Percentiles rank a stretch among this genome's conserved stretches.
These are phyloP conservation scores for Meripilus lineatus DNA, from an alignment of 1,284 basidiomycete genomes.

Conservation along the genomic window DNA sequence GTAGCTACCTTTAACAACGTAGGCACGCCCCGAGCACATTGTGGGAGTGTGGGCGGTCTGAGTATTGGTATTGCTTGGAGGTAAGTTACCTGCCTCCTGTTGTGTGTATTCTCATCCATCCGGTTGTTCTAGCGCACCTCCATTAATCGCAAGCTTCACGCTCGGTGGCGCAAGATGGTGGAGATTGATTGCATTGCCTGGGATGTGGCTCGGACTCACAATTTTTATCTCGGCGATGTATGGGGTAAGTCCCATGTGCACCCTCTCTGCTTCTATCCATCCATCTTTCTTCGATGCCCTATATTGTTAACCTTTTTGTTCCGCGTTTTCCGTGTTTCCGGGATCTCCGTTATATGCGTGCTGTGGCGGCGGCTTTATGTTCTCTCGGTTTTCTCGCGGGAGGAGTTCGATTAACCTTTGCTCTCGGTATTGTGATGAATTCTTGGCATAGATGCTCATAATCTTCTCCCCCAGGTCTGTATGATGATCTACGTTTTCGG, in stretches of 20 bases:
- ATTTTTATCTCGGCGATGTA: conserved; percentile 59
- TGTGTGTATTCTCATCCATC: neutral
- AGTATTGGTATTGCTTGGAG: conserved; percentile 30
- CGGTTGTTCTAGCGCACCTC: conserved; percentile 38
- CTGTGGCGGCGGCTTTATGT: no score
- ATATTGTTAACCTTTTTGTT: no score
- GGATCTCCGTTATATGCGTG: no score
- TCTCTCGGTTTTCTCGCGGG: no score
- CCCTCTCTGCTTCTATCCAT: no score
- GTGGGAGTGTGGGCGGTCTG: conserved; percentile 60
- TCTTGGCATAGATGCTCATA: no score
- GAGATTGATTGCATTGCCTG: conserved; percentile 58
- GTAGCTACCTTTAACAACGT: conserved; percentile 68
- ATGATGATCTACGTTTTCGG: conserved; percentile 78
- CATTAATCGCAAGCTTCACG: conserved; percentile 46
- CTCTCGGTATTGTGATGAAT: no score
- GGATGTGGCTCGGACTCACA: conserved; percentile 64
- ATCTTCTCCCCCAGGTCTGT: conserved; percentile 33
- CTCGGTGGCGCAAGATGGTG: conserved; percentile 44
- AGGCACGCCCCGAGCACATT: conserved; percentile 64
- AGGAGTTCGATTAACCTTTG: no score
- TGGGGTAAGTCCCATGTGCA: conserved; percentile 40
- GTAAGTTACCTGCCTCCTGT: conserved; percentile 12
- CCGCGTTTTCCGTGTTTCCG: no score
- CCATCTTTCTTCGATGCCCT: no score